These are phyloP conservation scores for Athelia sp. DNA, from an alignment of 1,284 basidiomycete species.

Conservation along the genomic window DNA sequence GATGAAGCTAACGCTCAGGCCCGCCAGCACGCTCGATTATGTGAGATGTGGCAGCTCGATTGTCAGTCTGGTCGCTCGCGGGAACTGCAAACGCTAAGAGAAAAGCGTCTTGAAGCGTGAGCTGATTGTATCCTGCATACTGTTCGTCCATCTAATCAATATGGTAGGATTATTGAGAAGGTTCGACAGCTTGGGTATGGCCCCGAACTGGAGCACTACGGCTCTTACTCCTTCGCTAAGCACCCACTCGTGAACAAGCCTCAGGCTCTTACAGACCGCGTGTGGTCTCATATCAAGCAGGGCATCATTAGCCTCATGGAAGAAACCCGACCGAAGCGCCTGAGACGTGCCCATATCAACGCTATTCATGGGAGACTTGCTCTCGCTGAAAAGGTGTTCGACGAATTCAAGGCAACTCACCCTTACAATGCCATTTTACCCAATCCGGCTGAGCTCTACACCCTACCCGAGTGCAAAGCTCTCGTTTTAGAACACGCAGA, in stretches of 20 bases:
- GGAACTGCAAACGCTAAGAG: not conserved
- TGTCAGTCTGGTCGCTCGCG: too few relatives aligned
- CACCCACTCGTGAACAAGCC: not conserved
- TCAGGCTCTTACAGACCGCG: constrained; percentile 3
- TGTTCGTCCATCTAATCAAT: not conserved
- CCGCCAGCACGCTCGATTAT: constrained; percentile 1
- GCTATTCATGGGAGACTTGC: not conserved
- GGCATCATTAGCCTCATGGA: not conserved
- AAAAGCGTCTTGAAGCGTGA: not conserved
- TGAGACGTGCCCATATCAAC: too few relatives aligned
- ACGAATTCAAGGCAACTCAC: not conserved
- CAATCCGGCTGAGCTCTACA: not conserved
- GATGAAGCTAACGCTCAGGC: too few relatives aligned
- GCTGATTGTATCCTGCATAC: not conserved
- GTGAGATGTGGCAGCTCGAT: not conserved
- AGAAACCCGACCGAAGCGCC: not conserved
- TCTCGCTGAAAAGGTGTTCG: not conserved
- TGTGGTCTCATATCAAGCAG: not conserved
- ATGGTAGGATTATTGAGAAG: not conserved
- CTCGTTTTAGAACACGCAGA: not conserved
- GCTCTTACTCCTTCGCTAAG: not conserved
- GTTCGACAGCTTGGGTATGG: constrained; percentile 1
- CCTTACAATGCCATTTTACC: not conserved
- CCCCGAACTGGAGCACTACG: constrained; percentile 3
- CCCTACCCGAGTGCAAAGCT: not conserved